A percentile compares a stretch with the other conserved stretches of the same genome.
Evolutionary conservation across 2,329 filamentous ascomycete species (phyloP).

Genomic region (Blumeria graminis): DNA sequence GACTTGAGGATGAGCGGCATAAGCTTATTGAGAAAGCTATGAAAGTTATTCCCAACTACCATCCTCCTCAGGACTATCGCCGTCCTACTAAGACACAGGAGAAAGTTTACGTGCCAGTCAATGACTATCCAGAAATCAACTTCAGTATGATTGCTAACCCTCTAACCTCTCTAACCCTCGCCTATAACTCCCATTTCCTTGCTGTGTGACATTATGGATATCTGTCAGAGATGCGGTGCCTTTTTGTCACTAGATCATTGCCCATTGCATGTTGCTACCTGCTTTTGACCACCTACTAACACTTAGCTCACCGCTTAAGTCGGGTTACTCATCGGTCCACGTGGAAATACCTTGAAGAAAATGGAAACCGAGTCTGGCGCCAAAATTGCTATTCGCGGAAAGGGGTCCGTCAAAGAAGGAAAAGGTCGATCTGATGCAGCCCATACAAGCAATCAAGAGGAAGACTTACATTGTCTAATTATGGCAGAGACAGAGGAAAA

Average conservation of each 20-base stretch:
- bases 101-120: constrained; percentile 99
- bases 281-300: constrained; percentile 44
- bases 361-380: constrained; percentile 95
- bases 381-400: constrained; percentile 98
- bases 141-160: constrained; percentile 99
- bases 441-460: constrained; percentile 98
- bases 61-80: constrained; percentile 93
- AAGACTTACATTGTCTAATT: constrained; percentile 95
- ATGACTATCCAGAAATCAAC: constrained; percentile 99
- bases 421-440: constrained; percentile 97
- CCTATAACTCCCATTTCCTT: constrained; percentile 16
- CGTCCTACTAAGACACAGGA: constrained; percentile 99
- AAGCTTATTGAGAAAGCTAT: constrained; percentile 97
- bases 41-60: constrained; percentile 99
- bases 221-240: constrained; percentile 13
- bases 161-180: constrained; percentile 49
- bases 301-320: constrained; percentile 81
- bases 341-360: constrained; percentile 98
- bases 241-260: constrained; percentile 17
- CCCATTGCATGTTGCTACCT: constrained; percentile 15
- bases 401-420: constrained; percentile 98
- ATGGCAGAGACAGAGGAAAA: constrained; percentile 99
- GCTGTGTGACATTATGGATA: constrained; percentile 17
- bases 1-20: constrained; percentile 93
- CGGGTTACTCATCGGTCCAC: constrained; percentile 98